Evolutionary conservation across 2,329 filamentous ascomycete species (phyloP).

Genomic region (Curvularia sp.): DNA sequence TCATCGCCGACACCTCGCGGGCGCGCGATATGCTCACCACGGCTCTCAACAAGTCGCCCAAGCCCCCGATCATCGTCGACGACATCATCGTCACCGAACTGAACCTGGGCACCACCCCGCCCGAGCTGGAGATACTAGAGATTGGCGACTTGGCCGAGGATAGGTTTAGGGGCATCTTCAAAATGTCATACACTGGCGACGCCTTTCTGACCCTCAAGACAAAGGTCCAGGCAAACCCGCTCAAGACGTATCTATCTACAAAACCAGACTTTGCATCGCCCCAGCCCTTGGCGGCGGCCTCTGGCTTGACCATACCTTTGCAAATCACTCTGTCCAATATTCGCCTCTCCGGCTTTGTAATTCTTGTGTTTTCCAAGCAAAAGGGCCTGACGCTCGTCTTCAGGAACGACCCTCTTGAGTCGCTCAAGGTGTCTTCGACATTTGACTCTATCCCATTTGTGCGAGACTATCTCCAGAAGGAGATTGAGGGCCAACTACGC

Average conservation of each 20-base stretch:
- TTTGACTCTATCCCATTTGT: conserved; percentile 99
- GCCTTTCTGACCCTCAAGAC: conserved; percentile 95
- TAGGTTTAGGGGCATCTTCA: conserved; percentile 96
- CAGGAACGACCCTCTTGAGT: conserved; percentile 96
- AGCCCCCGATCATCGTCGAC: conserved; percentile 98
- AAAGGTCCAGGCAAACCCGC: conserved; percentile 93
- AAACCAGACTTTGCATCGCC: conserved; percentile 93
- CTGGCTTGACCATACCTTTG: conserved; percentile 93
- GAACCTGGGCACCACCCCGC: conserved; percentile 92
- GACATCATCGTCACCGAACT: conserved; percentile 98
- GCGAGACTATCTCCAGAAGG: conserved; percentile 92
- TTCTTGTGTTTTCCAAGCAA: conserved; percentile 95
- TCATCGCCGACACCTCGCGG: conserved; percentile 91
- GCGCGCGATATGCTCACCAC: conserved; percentile 93
- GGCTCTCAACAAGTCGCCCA: conserved; percentile 95
- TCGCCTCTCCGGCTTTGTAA: conserved; percentile 94
- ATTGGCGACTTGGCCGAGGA: conserved; percentile 98
- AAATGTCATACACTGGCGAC: conserved; percentile 97
- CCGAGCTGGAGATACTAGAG: conserved; percentile 94
- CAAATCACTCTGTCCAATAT: conserved; percentile 97
- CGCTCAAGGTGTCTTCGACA: conserved; percentile 96
- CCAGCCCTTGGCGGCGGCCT: conserved; percentile 86
- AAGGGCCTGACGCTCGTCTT: conserved; percentile 97
- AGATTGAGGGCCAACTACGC: conserved; percentile 91
- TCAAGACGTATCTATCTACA: conserved; percentile 93